These are phyloP conservation scores for Boletales sp. DNA, from an alignment of 768 basidiomycete genomes.

Conservation along the genomic window DNA sequence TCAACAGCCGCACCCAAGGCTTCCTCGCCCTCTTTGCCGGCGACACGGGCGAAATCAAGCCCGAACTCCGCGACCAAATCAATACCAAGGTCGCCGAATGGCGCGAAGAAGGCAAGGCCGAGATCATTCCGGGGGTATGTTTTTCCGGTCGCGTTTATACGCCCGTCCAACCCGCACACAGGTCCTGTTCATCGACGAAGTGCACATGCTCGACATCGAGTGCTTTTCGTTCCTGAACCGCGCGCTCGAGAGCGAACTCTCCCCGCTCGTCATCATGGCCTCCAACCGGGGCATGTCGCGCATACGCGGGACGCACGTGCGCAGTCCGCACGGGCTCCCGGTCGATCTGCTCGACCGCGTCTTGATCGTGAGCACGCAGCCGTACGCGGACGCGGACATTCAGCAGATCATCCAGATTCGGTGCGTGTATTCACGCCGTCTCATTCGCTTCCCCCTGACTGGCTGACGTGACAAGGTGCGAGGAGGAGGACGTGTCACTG, in stretches of 20 bases:
- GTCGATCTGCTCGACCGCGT: slow-evolving; percentile 94
- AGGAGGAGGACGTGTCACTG: slow-evolving; percentile 93
- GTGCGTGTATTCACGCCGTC: slow-evolving; percentile 42
- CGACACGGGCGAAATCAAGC: slow-evolving; percentile 98
- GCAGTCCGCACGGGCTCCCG: slow-evolving; percentile 92
- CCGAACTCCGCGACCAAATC: slow-evolving; percentile 94
- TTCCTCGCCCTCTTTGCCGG: slow-evolving; percentile 94
- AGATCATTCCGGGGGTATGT: slow-evolving; percentile 92
- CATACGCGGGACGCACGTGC: slow-evolving; percentile 93
- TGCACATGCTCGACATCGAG: slow-evolving; percentile 99
- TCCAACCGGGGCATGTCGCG: slow-evolving; percentile 93
- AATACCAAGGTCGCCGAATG: slow-evolving; percentile 96
- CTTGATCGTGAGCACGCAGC: slow-evolving; percentile 90
- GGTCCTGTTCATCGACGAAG: slow-evolving; percentile 99
- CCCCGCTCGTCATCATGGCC: slow-evolving; percentile 97
- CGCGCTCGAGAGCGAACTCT: slow-evolving; percentile 88
- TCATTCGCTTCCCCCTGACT: neutral
- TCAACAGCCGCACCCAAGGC: slow-evolving; percentile 97
- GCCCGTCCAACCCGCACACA: slow-evolving; percentile 24
- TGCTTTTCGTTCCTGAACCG: slow-evolving; percentile 99
- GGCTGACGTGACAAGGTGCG: slow-evolving; percentile 48
- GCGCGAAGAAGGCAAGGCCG: slow-evolving; percentile 98
- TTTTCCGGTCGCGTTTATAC: neutral
- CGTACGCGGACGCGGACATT: slow-evolving; percentile 80
- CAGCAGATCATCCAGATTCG: slow-evolving; percentile 91